Percentiles rank a stretch among this genome's conserved stretches.
phyloP scores from a whole-genome alignment of 2,329 filamentous ascomycete genomes.

The Falciphora oryzae region DNA sequence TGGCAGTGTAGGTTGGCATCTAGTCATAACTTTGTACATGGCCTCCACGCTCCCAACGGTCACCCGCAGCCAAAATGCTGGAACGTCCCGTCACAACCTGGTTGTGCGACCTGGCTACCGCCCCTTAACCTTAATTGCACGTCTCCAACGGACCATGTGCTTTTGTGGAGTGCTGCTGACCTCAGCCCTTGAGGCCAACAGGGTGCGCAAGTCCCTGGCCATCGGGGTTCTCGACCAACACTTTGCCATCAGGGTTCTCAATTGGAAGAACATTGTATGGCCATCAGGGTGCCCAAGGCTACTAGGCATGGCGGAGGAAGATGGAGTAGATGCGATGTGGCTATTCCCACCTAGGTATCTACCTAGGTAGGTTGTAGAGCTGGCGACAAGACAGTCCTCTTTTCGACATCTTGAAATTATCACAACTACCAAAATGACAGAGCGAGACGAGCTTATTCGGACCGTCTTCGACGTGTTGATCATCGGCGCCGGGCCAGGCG shows the following conservation, averaged over 20 bases:
- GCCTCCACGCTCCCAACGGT: no score
- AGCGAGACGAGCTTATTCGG: background rate
- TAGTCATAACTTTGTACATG: no score
- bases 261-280: no score
- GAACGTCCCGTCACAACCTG: no score
- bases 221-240: conserved; percentile 5
- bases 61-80: no score
- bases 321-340: background rate
- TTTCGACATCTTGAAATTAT: background rate
- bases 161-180: no score
- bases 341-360: no score
- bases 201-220: background rate
- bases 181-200: background rate
- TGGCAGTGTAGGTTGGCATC: no score
- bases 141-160: no score
- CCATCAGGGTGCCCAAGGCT: background rate
- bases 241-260: background rate
- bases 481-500: conserved; percentile 68
- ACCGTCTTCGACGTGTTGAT: conserved; percentile 63
- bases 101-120: no score
- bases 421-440: background rate
- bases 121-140: no score
- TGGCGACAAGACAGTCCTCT: background rate
- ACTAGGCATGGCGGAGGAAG: background rate
- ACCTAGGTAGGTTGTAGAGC: no score